Evolutionary conservation across 345 rosid genomes (phyloP), one percentile per base, ranked within the genome.

Genomic region (Streptanthus diversifolius): DNA sequence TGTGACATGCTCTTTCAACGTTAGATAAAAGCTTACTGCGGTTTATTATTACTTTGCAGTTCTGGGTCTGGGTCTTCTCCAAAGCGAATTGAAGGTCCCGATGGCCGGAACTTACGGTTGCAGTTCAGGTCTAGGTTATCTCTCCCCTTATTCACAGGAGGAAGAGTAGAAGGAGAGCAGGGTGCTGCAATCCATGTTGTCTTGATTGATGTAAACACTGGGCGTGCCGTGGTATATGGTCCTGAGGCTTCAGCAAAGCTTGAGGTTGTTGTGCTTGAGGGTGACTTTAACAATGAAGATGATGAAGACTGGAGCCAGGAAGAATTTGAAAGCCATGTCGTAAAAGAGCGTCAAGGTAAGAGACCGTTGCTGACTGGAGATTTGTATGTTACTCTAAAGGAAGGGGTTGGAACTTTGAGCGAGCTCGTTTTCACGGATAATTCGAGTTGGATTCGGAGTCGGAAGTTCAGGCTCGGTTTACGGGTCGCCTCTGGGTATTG

Each of bases 101-200:
- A 83, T 85, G 97, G 99, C 43, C 67, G 85, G 47, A 90, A 84
- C 53, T 80, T 95, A 60, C 90, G 83, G 84, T 73, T 92, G 64
- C 87, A 83, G 71, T 92, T 95, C 74, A 85, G 84, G 80, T 88
- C 98, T 45, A 88, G 93, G 84, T 67, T 95, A 82, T 87, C 99
- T 59, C 99, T 92, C 76, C 99, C 99, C 12, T 93, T 95, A 58
- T 95, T 85, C 83, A 95, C 97, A 0, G 99, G 99, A 61, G 99
- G 99, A 45, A 92, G 85, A 80, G 97, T 92, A 22, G 99, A 95
- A 76, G 99, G 99, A 62, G 99, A 95, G 79, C 98, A 92, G 73
- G 98, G 98, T 79, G 98, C 97, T 67, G 84, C 98, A 8, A 87
- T 95, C 64, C 99, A 95, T 81, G 74, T 83, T 5, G 87, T 95